Percentiles rank a stretch among this genome's conserved stretches.
Evolutionary conservation across 257 asterid species (phyloP).

Genomic region (Mentha longifolia): DNA sequence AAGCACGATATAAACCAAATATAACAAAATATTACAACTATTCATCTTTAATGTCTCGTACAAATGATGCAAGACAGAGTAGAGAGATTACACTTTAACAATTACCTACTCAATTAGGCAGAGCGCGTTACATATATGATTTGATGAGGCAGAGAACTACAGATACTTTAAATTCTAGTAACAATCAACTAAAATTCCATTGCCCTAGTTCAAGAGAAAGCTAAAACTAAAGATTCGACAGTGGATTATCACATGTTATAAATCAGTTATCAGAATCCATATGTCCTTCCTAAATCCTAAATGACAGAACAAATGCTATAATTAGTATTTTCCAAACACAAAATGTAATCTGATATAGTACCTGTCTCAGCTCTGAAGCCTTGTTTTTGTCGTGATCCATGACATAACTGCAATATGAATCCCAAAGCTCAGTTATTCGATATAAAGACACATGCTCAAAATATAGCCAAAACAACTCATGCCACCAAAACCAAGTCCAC

Average conservation of each 20-base stretch:
- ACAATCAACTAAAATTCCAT: background rate
- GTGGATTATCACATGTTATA: conserved; percentile 17
- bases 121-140: background rate
- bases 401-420: conserved; percentile 64
- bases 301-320: background rate
- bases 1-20: conserved; percentile 15
- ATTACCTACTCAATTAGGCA: conserved; percentile 11
- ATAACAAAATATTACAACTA: background rate
- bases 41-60: background rate
- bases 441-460: conserved; percentile 8
- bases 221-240: background rate
- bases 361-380: conserved; percentile 95
- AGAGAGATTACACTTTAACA: background rate
- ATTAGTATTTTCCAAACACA: too few species aligned
- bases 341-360: conserved; percentile 29
- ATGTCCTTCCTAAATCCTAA: conserved; percentile 6
- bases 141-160: background rate
- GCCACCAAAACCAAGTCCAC: background rate
- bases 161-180: background rate
- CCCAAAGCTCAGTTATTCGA: conserved; percentile 19
- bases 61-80: background rate
- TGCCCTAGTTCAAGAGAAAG: background rate
- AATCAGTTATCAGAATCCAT: conserved; percentile 18
- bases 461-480: conserved; percentile 6
- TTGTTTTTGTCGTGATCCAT: conserved; percentile 88